Evolutionary conservation across 2,329 filamentous ascomycete species (phyloP).

Genomic region (Truncatella angustata): DNA sequence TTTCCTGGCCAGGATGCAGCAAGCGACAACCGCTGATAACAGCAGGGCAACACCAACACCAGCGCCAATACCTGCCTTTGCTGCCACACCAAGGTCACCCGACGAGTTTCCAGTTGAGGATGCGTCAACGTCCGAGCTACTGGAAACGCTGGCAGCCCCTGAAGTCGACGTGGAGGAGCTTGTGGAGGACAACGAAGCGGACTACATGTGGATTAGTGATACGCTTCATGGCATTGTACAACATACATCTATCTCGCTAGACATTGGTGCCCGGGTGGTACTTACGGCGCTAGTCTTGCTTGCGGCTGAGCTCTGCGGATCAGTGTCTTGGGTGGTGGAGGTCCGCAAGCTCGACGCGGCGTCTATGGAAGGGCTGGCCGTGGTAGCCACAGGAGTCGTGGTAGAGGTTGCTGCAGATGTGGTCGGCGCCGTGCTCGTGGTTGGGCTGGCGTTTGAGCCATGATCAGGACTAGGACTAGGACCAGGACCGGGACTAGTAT

Average conservation of each 20-base stretch:
- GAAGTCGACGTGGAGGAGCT: neutral
- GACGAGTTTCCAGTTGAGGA: neutral
- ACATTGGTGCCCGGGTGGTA: neutral
- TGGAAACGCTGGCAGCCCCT: neutral
- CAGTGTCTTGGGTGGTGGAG: neutral
- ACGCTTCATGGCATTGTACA: neutral
- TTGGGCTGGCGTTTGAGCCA: neutral
- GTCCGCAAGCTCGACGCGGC: neutral
- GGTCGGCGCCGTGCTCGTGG: neutral
- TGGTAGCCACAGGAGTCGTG: neutral
- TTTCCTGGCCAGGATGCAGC: conserved; percentile 4
- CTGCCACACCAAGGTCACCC: conserved; percentile 6
- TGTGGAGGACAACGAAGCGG: neutral
- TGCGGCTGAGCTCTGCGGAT: neutral
- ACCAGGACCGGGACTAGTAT: no score
- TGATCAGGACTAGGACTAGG: neutral
- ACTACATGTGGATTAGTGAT: neutral
- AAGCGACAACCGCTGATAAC: conserved; percentile 7
- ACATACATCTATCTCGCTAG: neutral
- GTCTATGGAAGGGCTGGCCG: neutral
- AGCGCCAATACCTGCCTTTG: conserved; percentile 13
- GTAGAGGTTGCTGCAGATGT: neutral
- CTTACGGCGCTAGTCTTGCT: neutral
- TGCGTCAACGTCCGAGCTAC: neutral
- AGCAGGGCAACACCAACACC: conserved; percentile 11